Evolutionary conservation across 2,329 filamentous ascomycete species (phyloP).

Genomic region (Pestalotiopsis sp.): DNA sequence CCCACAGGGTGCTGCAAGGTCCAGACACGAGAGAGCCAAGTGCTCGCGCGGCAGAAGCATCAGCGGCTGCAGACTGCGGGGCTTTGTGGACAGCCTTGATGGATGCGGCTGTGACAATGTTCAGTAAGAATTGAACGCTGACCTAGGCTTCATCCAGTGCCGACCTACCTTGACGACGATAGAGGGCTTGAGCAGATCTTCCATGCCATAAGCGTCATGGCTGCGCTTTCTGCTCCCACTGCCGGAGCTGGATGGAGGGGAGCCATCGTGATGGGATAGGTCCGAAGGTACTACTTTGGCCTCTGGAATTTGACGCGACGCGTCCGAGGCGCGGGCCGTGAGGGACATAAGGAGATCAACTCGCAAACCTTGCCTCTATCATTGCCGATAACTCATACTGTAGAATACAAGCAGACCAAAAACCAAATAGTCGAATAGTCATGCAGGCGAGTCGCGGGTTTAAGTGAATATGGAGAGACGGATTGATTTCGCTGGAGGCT

Average conservation of each 20-base stretch:
- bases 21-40: constrained; percentile 63
- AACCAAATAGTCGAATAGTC: neutral
- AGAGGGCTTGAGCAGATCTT: constrained; percentile 53
- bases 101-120: constrained; percentile 53
- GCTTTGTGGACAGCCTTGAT: constrained; percentile 52
- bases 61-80: constrained; percentile 59
- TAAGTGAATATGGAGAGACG: neutral
- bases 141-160: too few species aligned
- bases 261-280: constrained; percentile 36
- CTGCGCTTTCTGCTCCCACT: constrained; percentile 37
- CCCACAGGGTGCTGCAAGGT: constrained; percentile 53
- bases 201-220: constrained; percentile 46
- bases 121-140: neutral
- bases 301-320: constrained; percentile 49
- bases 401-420: constrained; percentile 14
- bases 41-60: constrained; percentile 65
- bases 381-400: constrained; percentile 20
- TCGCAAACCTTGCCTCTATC: constrained; percentile 28
- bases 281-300: constrained; percentile 30
- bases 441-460: neutral
- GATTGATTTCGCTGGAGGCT: neutral
- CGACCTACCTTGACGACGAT: constrained; percentile 53
- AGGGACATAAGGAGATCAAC: constrained; percentile 23
- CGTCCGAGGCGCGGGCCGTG: constrained; percentile 39
- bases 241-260: constrained; percentile 11